These are phyloP conservation scores for Pseudozyma thailandica DNA, from an alignment of 1,284 basidiomycete genomes.

Conservation along the genomic window DNA sequence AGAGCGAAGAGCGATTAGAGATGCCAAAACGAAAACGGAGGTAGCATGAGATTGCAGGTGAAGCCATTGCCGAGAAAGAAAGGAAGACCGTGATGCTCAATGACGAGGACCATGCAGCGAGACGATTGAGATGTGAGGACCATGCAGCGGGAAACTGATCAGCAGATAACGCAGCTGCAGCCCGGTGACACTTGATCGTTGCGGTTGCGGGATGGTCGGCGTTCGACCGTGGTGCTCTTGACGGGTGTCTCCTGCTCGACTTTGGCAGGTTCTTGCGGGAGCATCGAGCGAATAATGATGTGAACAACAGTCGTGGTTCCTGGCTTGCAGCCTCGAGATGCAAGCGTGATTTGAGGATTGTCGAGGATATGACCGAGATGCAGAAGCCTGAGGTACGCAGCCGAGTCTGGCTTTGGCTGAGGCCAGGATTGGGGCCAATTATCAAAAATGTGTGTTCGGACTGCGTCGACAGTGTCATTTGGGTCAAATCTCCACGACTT, in stretches of 20 bases:
- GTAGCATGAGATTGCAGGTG: too few species aligned
- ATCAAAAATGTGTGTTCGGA: constrained; percentile 25
- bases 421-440: constrained; percentile 43
- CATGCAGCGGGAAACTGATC: too few species aligned
- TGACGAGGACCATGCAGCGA: too few species aligned
- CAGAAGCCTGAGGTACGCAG: constrained; percentile 26
- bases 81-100: too few species aligned
- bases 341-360: constrained; percentile 23
- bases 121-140: too few species aligned
- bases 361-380: constrained; percentile 49
- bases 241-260: constrained; percentile 22
- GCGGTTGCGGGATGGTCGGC: constrained; percentile 2
- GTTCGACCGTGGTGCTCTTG: constrained; percentile 4
- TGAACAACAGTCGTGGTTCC: constrained; percentile 39
- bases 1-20: too few species aligned
- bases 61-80: too few species aligned
- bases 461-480: constrained; percentile 12
- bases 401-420: constrained; percentile 36
- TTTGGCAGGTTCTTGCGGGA: constrained; percentile 33
- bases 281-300: constrained; percentile 27
- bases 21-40: too few species aligned
- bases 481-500: constrained; percentile 38
- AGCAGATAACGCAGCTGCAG: constrained; percentile 48
- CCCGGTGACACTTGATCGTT: constrained; percentile 22
- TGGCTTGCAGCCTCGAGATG: constrained; percentile 31